Base-by-base conservation (phyloP, 108 stramenopile genomes). In the Pseudonitzschia multiseries region DNA sequence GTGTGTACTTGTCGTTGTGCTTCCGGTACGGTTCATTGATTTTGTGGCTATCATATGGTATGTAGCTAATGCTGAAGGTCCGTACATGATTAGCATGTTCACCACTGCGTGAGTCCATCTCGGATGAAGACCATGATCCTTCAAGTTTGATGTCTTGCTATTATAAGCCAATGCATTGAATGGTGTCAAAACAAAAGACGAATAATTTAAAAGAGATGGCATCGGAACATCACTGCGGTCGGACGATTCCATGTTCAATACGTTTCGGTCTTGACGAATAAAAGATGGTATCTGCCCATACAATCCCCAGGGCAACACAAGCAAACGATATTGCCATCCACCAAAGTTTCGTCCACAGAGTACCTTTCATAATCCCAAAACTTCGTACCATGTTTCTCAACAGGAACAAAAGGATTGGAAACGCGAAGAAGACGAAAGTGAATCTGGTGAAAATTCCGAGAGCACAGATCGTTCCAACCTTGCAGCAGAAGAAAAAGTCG, bases 61-160 rank as follows among this genome's bases (percentile, higher is more conserved):
- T 2, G 65, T 72, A 36, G 83, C 18, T 22, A 89, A 17, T 22
- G 89, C 64, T 53, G 88, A 50, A 51, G 92, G 89, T 63, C 89
- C 89, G 71, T 81, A 93, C 53, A 93, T 71, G 65, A 90, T 82
- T n/a, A 87, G 76, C 86, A 93, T 84, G 66, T 93, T 93, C n/a
- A 93, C 88, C 27, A 81, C 41, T 27, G 59, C 79, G 78, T 93
- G 92, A 4, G 87, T 90, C 64, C 85, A 81, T 56, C 89, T 68
- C 32, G 89, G 87, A 80, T 93, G 92, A 42, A 93, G 69, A 8
- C 92, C 92, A 79, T 93, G 92, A 42, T 90, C 74, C 1, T 79
- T 73, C 65, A 93, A 76, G 56, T 93, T 93, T 40, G 69, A 60
- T 40, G 70, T 44, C 60, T 87, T 85, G 2, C 86, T 87, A 72